phyloP scores from a whole-genome alignment of 139 green algal species.

The Micromonas commoda region DNA sequence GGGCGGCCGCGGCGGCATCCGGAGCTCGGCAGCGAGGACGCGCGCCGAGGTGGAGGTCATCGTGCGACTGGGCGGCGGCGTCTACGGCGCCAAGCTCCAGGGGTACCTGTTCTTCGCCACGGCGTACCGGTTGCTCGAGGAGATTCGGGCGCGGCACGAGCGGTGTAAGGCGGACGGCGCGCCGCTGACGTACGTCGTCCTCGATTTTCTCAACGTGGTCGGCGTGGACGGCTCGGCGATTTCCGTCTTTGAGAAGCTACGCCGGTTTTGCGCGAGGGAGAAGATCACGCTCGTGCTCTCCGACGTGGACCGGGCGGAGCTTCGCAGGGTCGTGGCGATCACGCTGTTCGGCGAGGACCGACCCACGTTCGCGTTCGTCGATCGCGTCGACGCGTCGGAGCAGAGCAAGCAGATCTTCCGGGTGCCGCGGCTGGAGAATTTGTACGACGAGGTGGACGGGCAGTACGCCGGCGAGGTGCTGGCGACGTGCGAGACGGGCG shows the following conservation, averaged over 20 bases:
- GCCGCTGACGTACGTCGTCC: not conserved
- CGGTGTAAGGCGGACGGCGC: not conserved
- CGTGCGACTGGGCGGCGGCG: not conserved
- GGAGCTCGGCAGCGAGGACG: not conserved
- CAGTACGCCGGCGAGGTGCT: not conserved
- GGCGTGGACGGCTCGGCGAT: conserved; percentile 23
- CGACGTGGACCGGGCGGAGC: not conserved
- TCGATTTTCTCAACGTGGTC: conserved; percentile 25
- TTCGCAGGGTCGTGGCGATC: not conserved
- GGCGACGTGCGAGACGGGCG: not conserved
- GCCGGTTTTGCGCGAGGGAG: not conserved
- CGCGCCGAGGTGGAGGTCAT: not conserved
- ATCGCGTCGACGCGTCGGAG: not conserved
- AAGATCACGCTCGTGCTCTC: not conserved
- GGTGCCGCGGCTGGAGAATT: not conserved
- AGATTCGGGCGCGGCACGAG: not conserved
- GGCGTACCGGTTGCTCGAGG: conserved; percentile 9
- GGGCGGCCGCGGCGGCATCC: not conserved
- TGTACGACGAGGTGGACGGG: not conserved
- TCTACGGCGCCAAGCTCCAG: conserved; percentile 14
- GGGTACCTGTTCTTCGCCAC: conserved; percentile 29
- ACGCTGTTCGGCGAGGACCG: not conserved
- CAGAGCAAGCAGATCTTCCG: no score
- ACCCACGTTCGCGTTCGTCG: not conserved
- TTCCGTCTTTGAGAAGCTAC: conserved; percentile 15